Evolutionary conservation across 1,139 yeast species (phyloP), one percentile per base, ranked within the genome.

Genomic region (Wickerhamiella infanticola): DNA sequence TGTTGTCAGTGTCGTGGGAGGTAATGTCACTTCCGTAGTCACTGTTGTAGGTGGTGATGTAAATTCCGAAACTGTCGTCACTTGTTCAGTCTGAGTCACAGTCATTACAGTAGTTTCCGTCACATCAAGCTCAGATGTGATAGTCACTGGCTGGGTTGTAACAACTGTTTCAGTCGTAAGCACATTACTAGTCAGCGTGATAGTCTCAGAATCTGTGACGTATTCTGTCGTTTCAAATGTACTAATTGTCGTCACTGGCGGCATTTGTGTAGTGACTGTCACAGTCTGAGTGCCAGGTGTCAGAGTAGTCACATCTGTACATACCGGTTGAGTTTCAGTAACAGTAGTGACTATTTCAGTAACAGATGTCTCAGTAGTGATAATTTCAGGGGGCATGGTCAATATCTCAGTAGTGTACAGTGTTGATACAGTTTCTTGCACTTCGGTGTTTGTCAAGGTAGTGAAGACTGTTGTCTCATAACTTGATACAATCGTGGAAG

Each of bases 1-100:
- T 3, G 40, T 25, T 26, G 50, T 48, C 8, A 47, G 46, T 5
- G 50, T 47, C 31, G 39, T 25, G 24, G 40, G 33, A 6, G 42
- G 37, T 13, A 27, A n/a, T 3, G 45, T 39, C 29, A 37, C 40
- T 13, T 33, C 29, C 35, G 7, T 36, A 35, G 27, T 36, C 23
- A 43, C 43, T 18, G 41, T 24, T 1, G 47, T 40, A 8, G 39
- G 29, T 37, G 37, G 40, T 13, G 40, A 39, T 5, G 45, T 43
- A 3, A 44, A 35, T 11, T 41, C 24, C 6, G 39, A 25, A 6
- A 42, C 41, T 1, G 43, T 27, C 24, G 40, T 27, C 13, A 37
- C 5, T 5, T 29, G 23, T 36, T 36, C 36, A 5, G 36, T 33
- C 13, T 37, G 36, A 8, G 43, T 42, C 8, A 45, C 38, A 7